phyloP scores from a whole-genome alignment of 306 rosid genomes.

The Pachyrhizus erosus region DNA sequence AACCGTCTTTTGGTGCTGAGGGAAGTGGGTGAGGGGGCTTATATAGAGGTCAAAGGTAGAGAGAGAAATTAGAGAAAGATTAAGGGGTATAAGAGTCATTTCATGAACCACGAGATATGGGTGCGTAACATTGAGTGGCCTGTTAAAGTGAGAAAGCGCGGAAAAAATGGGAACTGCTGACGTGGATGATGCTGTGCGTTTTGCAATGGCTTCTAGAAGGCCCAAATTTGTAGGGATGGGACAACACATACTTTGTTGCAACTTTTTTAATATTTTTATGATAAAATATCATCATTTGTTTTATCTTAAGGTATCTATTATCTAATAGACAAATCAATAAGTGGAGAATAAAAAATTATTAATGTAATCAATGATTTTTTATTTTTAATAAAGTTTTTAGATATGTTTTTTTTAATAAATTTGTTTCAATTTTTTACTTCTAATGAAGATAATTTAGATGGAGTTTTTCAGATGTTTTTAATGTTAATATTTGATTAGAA shows the following conservation, averaged over 20 bases:
- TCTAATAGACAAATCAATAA: background rate
- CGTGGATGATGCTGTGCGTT: slow-evolving; percentile 20
- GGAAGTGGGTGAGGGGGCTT: background rate
- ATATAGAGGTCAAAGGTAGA: slow-evolving; percentile 40
- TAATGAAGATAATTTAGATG: no score
- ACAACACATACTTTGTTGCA: background rate
- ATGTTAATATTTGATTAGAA: no score
- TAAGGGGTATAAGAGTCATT: slow-evolving; percentile 38
- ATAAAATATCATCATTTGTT: background rate
- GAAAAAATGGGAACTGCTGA: background rate
- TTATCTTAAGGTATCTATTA: background rate
- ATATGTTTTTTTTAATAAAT: no score
- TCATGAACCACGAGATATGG: background rate
- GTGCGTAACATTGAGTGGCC: slow-evolving; percentile 11
- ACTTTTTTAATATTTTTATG: background rate
- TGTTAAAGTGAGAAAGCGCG: slow-evolving; percentile 18
- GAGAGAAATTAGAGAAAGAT: background rate
- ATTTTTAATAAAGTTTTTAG: no score
- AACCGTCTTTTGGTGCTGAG: background rate
- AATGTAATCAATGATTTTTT: background rate
- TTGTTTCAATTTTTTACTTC: no score
- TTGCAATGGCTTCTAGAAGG: slow-evolving; percentile 43
- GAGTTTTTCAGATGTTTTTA: no score
- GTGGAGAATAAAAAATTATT: no score
- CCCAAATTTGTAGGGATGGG: background rate